These are phyloP conservation scores for Dendrocalamus latiflorus DNA, from an alignment of 202 grass and related monocot genomes.

Conservation along the genomic window DNA sequence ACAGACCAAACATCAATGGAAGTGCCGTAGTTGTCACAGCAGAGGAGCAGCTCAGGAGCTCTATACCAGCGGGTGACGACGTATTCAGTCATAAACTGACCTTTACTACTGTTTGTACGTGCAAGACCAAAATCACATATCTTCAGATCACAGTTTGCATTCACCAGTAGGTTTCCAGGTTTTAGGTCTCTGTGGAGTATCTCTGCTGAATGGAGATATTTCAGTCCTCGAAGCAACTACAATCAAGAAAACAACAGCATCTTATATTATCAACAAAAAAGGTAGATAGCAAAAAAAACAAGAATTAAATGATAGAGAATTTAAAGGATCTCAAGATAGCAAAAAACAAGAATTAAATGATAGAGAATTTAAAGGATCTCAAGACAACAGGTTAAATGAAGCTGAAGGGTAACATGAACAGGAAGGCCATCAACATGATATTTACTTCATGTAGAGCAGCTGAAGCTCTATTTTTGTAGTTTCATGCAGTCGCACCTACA, in stretches of 20 bases:
- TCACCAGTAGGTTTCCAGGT: constrained; percentile 79
- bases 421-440: neutral
- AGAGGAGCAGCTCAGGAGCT: constrained; percentile 82
- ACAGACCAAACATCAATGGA: constrained; percentile 94
- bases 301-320: neutral
- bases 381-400: neutral
- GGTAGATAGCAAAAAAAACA: neutral
- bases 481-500: neutral
- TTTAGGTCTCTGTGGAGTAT: constrained; percentile 95
- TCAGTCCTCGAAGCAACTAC: constrained; percentile 79
- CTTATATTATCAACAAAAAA: constrained; percentile 16
- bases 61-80: constrained; percentile 85
- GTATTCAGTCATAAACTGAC: constrained; percentile 90
- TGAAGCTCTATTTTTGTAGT: neutral
- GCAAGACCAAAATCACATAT: constrained; percentile 97
- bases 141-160: constrained; percentile 91
- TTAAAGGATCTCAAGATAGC: neutral
- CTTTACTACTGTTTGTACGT: constrained; percentile 66
- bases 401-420: neutral
- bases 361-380: neutral
- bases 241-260: neutral
- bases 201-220: constrained; percentile 90
- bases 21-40: constrained; percentile 80
- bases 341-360: neutral
- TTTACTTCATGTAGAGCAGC: constrained; percentile 1